Evolutionary conservation across 768 basidiomycete species (phyloP).

Genomic region (Collybia mongolica): DNA sequence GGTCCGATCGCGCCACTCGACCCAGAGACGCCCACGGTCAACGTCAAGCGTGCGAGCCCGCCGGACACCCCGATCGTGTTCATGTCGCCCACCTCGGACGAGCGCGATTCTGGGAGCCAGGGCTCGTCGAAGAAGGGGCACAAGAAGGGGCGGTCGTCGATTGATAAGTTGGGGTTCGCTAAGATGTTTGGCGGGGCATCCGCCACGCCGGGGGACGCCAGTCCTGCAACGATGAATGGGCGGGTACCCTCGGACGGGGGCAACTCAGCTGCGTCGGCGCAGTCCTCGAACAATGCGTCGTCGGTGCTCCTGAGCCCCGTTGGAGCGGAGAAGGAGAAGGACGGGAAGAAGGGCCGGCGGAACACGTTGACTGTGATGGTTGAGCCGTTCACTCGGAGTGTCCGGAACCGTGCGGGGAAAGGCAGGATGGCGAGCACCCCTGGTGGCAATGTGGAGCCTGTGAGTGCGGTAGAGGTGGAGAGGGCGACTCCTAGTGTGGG

Average conservation of each 20-base stretch:
- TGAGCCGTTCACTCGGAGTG: conserved; percentile 65
- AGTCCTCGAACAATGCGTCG: conserved; percentile 14
- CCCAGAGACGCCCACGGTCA: conserved; percentile 27
- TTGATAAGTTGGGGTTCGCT: conserved; percentile 78
- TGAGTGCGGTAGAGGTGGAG: conserved; percentile 5
- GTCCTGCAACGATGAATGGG: conserved; percentile 23
- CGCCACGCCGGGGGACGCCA: conserved; percentile 30
- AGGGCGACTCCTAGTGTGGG: conserved; percentile 6
- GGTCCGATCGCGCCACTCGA: background rate
- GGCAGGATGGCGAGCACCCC: conserved; percentile 31
- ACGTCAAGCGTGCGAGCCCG: conserved; percentile 36
- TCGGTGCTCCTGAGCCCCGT: conserved; percentile 26
- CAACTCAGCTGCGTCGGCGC: conserved; percentile 10
- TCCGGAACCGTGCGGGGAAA: conserved; percentile 39
- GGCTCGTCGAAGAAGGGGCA: conserved; percentile 45
- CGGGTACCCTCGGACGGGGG: conserved; percentile 42
- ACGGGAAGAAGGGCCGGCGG: conserved; percentile 61
- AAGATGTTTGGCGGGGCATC: conserved; percentile 61
- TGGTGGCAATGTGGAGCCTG: background rate
- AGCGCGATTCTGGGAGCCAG: conserved; percentile 28
- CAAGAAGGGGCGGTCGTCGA: conserved; percentile 62
- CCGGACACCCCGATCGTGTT: conserved; percentile 30
- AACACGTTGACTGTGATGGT: conserved; percentile 90
- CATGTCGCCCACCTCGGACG: conserved; percentile 6
- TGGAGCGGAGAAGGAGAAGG: conserved; percentile 17